Conservation (phyloP, 208 protist genomes). For the Trypanosomatidae sp. region DNA sequence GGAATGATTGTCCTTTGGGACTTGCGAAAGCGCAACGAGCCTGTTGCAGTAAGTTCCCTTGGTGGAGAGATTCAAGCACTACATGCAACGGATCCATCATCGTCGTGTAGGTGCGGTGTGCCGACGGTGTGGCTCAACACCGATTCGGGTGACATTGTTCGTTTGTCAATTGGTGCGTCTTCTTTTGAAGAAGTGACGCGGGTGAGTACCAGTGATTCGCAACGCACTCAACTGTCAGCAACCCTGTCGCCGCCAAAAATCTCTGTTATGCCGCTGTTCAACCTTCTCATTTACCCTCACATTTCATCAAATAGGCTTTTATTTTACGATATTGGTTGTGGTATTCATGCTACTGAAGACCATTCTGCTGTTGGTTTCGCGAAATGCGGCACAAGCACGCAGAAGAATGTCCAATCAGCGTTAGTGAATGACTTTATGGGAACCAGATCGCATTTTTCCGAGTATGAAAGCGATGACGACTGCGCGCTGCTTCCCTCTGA, state of each 20-base stretch:
- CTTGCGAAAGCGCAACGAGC: slow-evolving; percentile 33
- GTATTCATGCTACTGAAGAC: background rate
- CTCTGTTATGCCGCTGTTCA: slow-evolving; percentile 21
- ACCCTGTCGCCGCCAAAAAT: slow-evolving; percentile 38
- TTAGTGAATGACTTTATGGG: background rate
- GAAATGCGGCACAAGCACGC: background rate
- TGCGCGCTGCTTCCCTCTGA: background rate
- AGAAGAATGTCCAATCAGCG: background rate
- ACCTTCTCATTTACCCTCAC: slow-evolving; percentile 43
- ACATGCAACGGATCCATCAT: background rate
- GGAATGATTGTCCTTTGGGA: slow-evolving; percentile 67
- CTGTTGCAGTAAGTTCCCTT: slow-evolving; percentile 22
- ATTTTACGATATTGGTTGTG: slow-evolving; percentile 15
- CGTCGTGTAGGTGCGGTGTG: slow-evolving; percentile 13
- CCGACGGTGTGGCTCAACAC: slow-evolving; percentile 37
- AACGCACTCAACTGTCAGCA: slow-evolving; percentile 28
- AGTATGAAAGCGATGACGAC: background rate
- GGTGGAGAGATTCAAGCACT: slow-evolving; percentile 13
- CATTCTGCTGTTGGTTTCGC: background rate
- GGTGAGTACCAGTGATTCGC: slow-evolving; percentile 25
- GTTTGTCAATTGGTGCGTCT: slow-evolving; percentile 20
- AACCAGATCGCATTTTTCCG: background rate
- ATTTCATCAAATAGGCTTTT: slow-evolving; percentile 38
- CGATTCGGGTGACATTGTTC: slow-evolving; percentile 15
- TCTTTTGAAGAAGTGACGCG: slow-evolving; percentile 22